phyloP scores from a whole-genome alignment of 208 protist species.

The Porcisia hertigi region DNA sequence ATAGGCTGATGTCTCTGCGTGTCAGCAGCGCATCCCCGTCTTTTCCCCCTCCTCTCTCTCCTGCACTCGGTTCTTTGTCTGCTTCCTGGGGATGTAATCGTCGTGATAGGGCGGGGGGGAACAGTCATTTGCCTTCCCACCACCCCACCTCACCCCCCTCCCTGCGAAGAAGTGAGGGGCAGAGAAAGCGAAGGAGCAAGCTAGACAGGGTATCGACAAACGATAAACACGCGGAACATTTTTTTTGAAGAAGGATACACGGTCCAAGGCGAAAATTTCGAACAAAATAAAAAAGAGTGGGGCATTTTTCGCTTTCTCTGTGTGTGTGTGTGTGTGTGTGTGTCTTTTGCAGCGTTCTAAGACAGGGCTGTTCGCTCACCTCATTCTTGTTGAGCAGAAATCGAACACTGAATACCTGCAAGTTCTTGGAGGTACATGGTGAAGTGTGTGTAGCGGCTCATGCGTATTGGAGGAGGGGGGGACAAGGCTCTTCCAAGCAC shows the following conservation, averaged over 20 bases:
- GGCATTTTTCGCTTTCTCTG: not conserved
- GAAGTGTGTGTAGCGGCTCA: not conserved
- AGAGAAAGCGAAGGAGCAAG: too few relatives aligned
- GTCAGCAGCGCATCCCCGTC: not conserved
- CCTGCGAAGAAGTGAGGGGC: too few relatives aligned
- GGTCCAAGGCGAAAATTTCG: too few relatives aligned
- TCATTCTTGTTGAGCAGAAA: not conserved
- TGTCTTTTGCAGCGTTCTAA: not conserved
- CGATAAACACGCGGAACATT: too few relatives aligned
- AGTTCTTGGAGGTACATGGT: not conserved
- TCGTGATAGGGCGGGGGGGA: too few relatives aligned
- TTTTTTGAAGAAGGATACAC: too few relatives aligned
- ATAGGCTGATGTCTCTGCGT: not conserved
- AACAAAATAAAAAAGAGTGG: too few relatives aligned
- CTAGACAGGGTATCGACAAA: too few relatives aligned
- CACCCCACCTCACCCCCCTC: too few relatives aligned
- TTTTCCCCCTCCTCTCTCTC: not conserved
- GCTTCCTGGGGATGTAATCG: too few relatives aligned
- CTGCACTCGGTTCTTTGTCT: not conserved
- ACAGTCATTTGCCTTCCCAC: too few relatives aligned
- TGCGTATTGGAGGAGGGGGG: too few relatives aligned
- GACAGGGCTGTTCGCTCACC: not conserved
- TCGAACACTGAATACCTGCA: not conserved
- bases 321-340: slow-evolving; percentile 1
- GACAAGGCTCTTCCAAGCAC: not conserved